Evolutionary conservation across 352 stramenopile species (phyloP).

Genomic region (Globisporangium mamillatum): DNA sequence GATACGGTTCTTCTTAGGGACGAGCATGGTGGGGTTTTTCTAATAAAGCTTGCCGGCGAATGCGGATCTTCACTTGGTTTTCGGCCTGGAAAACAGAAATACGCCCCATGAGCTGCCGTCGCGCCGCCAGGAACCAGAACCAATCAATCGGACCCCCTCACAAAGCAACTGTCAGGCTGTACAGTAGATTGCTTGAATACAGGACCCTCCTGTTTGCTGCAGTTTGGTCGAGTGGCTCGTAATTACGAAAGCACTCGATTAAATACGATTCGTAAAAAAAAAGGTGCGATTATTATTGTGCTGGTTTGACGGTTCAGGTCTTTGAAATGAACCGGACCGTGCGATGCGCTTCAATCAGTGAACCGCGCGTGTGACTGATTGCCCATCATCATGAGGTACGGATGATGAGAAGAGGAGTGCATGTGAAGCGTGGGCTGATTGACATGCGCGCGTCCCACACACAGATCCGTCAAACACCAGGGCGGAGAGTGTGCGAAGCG

Average conservation of each 20-base stretch:
- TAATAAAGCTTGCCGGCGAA: conserved; percentile 88
- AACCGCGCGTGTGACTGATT: neutral
- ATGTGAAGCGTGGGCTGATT: neutral
- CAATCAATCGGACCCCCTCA: conserved; percentile 10
- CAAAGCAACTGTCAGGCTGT: neutral
- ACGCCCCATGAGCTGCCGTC: conserved; percentile 7
- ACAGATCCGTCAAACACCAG: neutral
- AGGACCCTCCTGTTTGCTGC: neutral
- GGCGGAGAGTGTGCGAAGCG: neutral
- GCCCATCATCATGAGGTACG: neutral
- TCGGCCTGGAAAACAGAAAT: conserved; percentile 52
- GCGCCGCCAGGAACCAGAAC: conserved; percentile 1
- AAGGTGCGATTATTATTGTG: neutral
- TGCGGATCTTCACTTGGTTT: conserved; percentile 84
- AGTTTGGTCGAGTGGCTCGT: neutral
- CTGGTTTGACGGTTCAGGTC: neutral
- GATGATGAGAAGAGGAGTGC: neutral
- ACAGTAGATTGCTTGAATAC: neutral
- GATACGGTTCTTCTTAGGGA: conserved; percentile 99
- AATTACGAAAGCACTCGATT: neutral
- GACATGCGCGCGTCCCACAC: neutral
- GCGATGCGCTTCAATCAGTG: neutral
- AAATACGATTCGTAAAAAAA: conserved; percentile 8
- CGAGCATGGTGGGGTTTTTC: conserved; percentile 70
- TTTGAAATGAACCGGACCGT: neutral